Evolutionary conservation across 2,329 filamentous ascomycete genomes (phyloP).

Genomic region (Calycina herbarum): DNA sequence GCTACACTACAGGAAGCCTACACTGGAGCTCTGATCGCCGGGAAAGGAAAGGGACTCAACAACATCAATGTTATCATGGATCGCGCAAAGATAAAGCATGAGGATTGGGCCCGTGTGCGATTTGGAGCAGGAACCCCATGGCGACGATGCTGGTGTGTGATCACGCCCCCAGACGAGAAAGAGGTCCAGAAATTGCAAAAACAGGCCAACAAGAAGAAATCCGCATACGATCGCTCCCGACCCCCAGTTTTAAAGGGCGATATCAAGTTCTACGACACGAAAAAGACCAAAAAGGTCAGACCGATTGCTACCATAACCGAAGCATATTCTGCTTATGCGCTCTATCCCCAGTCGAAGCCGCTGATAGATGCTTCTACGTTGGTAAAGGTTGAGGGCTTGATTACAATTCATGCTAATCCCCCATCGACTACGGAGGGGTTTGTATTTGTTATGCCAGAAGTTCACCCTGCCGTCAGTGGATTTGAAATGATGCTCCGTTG

Average conservation of each 20-base stretch:
- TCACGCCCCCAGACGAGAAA: constrained; percentile 91
- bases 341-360: constrained; percentile 92
- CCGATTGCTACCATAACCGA: constrained; percentile 92
- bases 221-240: constrained; percentile 74
- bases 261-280: constrained; percentile 92
- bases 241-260: constrained; percentile 73
- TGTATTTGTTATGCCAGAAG: constrained; percentile 96
- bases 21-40: constrained; percentile 91
- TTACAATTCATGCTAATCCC: constrained; percentile 80
- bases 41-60: constrained; percentile 86
- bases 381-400: constrained; percentile 88
- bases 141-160: constrained; percentile 95
- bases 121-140: constrained; percentile 96
- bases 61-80: constrained; percentile 90
- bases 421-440: constrained; percentile 85
- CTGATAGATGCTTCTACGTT: constrained; percentile 93
- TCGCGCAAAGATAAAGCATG: constrained; percentile 70
- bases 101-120: constrained; percentile 92
- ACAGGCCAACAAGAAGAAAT: constrained; percentile 75
- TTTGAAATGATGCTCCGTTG: constrained; percentile 95
- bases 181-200: constrained; percentile 83
- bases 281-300: constrained; percentile 83
- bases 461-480: constrained; percentile 84
- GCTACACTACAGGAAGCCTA: constrained; percentile 93
- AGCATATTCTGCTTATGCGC: constrained; percentile 88